Evolutionary conservation across 1,284 basidiomycete species (phyloP), one percentile per base, ranked within the genome.

Genomic region (Naganishia cerealis): DNA sequence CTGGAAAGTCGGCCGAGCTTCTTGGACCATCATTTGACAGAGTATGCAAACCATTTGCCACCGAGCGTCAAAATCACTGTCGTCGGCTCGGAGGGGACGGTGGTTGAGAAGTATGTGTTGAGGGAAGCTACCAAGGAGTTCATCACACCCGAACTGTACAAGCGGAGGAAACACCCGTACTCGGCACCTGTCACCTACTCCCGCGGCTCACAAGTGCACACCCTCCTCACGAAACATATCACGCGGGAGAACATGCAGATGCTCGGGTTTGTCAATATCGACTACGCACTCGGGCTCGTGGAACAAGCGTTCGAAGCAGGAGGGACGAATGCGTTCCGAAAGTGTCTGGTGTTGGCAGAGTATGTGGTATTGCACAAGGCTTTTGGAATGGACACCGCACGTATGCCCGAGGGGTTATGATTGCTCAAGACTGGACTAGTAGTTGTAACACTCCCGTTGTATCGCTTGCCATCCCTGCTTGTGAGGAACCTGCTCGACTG

Each of bases 1-100:
- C 75, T 82, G 52, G 81, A 82, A 71, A 81, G 80, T n/a, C 73
- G 81, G 29, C 79, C 81, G 21, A 81, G 81, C 3, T 82, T 81
- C 76, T 71, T 82, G 24, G 81, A 82, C 73, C 78, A 79, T 62
- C 70, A 73, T 26, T 74, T 81, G 68, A 76, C 81, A 18, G 79
- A 82, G 29, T 80, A 79, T 54, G 73, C 77, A 55, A 81, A 81
- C 74, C 72, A 75, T 65, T 73, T 81, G 6, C 80, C 81, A 53
- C 74, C 81, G 2, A 61, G 57, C 29, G 66, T 53, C 50, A 72
- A 71, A 26, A 72, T 73, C 24, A 73, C 58, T 63, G 69, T 39
- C 73, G 77, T 66, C 63, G 70, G 3, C 73, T 3, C 77, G 26
- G 75, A 75, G 29, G 72, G 75, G 13, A 78, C 75, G 9, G 73